Conservation (phyloP, 441 rosid genomes). For the Populus tomentosa region DNA sequence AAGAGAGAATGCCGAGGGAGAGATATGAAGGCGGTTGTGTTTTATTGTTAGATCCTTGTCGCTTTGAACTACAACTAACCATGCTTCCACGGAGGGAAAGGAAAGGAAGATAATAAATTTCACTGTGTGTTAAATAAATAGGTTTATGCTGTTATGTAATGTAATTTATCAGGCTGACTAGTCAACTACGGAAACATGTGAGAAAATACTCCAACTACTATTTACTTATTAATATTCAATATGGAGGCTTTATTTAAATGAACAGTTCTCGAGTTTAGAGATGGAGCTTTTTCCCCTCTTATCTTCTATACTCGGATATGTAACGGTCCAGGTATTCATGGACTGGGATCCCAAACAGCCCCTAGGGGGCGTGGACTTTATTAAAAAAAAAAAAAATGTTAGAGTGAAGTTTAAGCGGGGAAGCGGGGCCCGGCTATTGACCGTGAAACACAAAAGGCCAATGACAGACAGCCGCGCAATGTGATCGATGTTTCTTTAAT, state of each 20-base stretch:
- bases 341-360: too few relatives aligned
- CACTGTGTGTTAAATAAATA: not conserved
- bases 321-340: too few relatives aligned
- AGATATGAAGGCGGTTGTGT: not conserved
- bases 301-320: too few relatives aligned
- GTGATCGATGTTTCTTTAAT: not conserved
- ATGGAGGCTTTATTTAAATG: not conserved
- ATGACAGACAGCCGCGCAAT: not conserved
- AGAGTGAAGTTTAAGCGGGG: too few relatives aligned
- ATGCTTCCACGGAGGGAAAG: constrained; percentile 12
- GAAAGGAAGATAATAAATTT: not conserved
- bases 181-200: not conserved
- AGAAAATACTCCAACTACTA: not conserved
- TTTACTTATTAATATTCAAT: not conserved
- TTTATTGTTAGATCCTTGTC: not conserved
- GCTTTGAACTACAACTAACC: constrained; percentile 6
- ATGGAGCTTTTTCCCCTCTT: too few relatives aligned
- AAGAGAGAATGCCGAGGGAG: not conserved
- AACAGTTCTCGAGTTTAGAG: too few relatives aligned
- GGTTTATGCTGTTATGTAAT: not conserved
- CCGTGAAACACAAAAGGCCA: not conserved
- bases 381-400: too few relatives aligned
- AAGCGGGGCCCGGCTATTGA: not conserved
- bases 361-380: too few relatives aligned
- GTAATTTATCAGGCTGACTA: not conserved